Base-by-base conservation (phyloP, 768 basidiomycete species). In the Psilocybe cubensis region DNA sequence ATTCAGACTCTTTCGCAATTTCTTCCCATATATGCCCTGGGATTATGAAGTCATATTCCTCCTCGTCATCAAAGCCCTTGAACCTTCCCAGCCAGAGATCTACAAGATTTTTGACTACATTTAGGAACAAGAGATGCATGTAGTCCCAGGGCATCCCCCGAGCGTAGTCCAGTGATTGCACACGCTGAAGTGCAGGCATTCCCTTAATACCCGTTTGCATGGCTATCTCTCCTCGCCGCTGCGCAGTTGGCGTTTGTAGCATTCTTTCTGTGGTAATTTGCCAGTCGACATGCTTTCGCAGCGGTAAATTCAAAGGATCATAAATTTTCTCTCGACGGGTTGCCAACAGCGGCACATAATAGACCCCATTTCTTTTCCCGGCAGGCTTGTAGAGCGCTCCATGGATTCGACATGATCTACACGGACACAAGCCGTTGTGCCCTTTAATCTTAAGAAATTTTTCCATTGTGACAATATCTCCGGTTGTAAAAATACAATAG, bases 121-220 rank as follows among this genome's bases (percentile, higher is more conserved):
- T 81, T 56, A 80, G 76, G 7, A 21, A 58, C 8, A 81, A 60
- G 0, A 78, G 66, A 47, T 83, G 80, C 76, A 82, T 82, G 63
- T 80, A 79, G 43, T 83, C 79, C 57, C 71, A 74, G 0, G 78
- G 81, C 29, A 79, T 74, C 0, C 73, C 75, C 1, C 6, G 1
- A 1, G 81, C 72, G 61, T 79, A 75, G 2, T 56, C 56, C 7
- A 79, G 59, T 0, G 76, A 77, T 1, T 59, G 43, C 1, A 80
- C 67, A 10, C 43, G 18, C 0, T 62, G 55, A 8, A 80, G 69
- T 0, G 74, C n/a, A 0, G 77, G 66, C 12, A 70, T 17, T 3
- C 70, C 72, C 45, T 77, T 76, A 54, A 78, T 70, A 1, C 79
- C 76, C 54, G 57, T 70, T 9, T 41, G 3, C 29, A 44, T 51